These are phyloP conservation scores for Piper betle DNA, from an alignment of 164 flowering plant genomes.

Conservation along the genomic window DNA sequence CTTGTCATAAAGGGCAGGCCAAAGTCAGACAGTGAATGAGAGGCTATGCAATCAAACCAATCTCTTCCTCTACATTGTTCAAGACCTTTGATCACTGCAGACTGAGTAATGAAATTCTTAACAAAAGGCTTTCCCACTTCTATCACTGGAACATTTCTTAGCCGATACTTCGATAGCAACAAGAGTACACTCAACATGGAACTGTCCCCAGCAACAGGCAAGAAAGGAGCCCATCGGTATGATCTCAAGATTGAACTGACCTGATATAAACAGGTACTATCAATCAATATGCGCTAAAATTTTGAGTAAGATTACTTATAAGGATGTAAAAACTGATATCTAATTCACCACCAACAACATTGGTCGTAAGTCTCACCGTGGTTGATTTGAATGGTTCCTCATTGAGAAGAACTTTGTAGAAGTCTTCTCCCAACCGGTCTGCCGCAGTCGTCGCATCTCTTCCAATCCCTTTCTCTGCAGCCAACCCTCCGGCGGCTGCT, in stretches of 20 bases:
- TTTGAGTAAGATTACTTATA: neutral
- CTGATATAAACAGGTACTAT: conserved; percentile 25
- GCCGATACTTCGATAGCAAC: conserved; percentile 74
- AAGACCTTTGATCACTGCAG: conserved; percentile 73
- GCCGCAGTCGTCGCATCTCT: conserved; percentile 83
- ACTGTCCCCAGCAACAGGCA: conserved; percentile 64
- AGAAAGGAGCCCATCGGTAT: conserved; percentile 74
- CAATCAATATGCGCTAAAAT: neutral
- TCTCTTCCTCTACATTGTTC: conserved; percentile 74
- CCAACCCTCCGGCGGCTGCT: conserved; percentile 77
- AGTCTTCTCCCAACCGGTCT: conserved; percentile 59
- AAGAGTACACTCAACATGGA: conserved; percentile 73
- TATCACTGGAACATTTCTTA: conserved; percentile 78
- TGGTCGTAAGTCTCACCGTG: conserved; percentile 29
- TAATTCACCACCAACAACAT: neutral
- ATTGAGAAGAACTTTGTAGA: conserved; percentile 66
- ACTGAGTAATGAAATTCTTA: conserved; percentile 81
- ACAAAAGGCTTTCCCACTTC: conserved; percentile 51
- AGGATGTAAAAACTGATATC: neutral
- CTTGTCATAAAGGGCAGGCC: conserved; percentile 85
- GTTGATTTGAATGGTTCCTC: conserved; percentile 96
- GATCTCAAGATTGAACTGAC: conserved; percentile 58
- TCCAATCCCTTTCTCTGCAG: conserved; percentile 51
- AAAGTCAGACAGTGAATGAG: conserved; percentile 48
- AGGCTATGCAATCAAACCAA: conserved; percentile 74